Evolutionary conservation across 768 basidiomycete genomes (phyloP), one percentile per base, ranked within the genome.

Genomic region (Boletus reticuloceps): DNA sequence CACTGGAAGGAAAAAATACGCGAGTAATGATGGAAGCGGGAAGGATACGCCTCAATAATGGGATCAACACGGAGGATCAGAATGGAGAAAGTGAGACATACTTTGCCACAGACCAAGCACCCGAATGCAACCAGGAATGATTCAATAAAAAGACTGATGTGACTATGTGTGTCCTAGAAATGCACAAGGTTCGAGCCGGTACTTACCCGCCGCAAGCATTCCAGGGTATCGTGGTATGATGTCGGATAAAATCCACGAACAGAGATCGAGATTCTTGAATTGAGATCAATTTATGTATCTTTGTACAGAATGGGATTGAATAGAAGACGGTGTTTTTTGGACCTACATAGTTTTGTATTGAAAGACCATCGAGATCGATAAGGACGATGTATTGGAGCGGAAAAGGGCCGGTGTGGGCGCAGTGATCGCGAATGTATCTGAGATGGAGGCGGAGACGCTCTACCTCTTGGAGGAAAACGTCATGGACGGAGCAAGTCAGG

Each of bases 201-300:
- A 60, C 53, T 58, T 44, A 85, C 88, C 85, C 67, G 85, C 87
- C 36, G 82, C 87, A 31, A 91, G 72, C 82, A 91, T 82, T 51
- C 88, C 89, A 49, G 89, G 86, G 72, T 83, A 90, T 49, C 80
- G 79, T 37, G 88, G 87, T 41, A 85, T 75, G 31, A 86, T 75
- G 60, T 91, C 86, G 56, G 79, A 79, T 54, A 85, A 64, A 45
- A 80, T 78, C 85, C 85, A 91, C 19, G 79, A 75, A 42, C 86
- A 74, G 8, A 88, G 69, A 58, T 89, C 84, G 38, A 84, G 63
- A 62, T 79, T 80, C 84, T 89, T 56, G 22, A 41, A 49, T 37
- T 22, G 25, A 47, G 13, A 51, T 48, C 37, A 48, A 20, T 14
- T 58, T 51, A 38, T 17, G 50, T 42, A 38, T 20, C 53, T 60